A percentile compares a stretch with the other conserved stretches of the same genome.
phyloP scores from a whole-genome alignment of 306 rosid species.

The Mimosa bimucronata region DNA sequence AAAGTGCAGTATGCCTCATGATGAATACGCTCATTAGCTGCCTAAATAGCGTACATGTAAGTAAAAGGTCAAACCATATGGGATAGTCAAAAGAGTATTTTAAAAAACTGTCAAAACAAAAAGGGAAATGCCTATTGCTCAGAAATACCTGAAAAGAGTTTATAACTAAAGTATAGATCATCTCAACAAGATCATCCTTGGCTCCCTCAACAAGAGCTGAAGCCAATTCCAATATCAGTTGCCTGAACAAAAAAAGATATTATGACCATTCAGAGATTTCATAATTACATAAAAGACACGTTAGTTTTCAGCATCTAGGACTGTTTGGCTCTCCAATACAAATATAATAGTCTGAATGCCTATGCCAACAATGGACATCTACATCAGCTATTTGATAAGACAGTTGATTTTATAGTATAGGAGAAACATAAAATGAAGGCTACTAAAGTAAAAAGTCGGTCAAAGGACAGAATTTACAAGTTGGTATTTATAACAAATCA shows the following conservation, averaged over 20 bases:
- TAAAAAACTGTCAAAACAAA: neutral
- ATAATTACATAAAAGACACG: conserved; percentile 16
- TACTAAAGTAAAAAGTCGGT: neutral
- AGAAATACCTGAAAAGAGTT: conserved; percentile 69
- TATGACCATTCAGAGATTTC: conserved; percentile 25
- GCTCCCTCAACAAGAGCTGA: conserved; percentile 81
- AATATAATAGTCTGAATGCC: neutral
- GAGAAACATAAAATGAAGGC: conserved; percentile 14
- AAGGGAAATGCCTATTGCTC: conserved; percentile 11
- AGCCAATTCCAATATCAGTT: conserved; percentile 68
- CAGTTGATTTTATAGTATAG: neutral
- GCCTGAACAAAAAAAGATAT: conserved; percentile 54
- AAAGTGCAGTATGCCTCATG: conserved; percentile 69
- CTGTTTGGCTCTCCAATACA: conserved; percentile 20
- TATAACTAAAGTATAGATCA: conserved; percentile 58
- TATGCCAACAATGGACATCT: neutral
- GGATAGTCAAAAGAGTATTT: conserved; percentile 19
- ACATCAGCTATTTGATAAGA: conserved; percentile 13
- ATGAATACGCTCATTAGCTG: conserved; percentile 50
- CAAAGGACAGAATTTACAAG: neutral
- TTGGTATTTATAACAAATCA: neutral
- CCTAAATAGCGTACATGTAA: conserved; percentile 49
- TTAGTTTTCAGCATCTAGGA: conserved; percentile 14
- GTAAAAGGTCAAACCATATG: conserved; percentile 24
- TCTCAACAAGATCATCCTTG: conserved; percentile 67